Evolutionary conservation across 1,284 basidiomycete species (phyloP), one percentile per base, ranked within the genome.

Genomic region (Gomphus sp.): DNA sequence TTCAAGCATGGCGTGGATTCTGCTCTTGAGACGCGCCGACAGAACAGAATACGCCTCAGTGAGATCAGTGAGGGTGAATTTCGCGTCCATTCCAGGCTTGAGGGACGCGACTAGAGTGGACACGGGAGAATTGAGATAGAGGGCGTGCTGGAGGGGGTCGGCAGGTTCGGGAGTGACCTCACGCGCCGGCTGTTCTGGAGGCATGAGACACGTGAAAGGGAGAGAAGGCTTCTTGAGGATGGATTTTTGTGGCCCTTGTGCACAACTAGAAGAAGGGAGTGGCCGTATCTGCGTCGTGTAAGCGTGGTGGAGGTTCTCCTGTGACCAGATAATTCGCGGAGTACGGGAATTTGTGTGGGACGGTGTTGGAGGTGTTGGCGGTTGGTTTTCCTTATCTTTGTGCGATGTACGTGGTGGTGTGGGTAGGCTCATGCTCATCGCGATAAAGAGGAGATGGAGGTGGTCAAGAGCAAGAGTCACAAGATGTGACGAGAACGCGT

Each of bases 1-100:
- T 60, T 86, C 79, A 0, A 78, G 76, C 52, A 72, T 70, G 8
- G 74, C 74, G 16, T 71, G 62, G 16, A 85, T 74, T 28, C 74
- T 74, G 0, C 76, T 68, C 14, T 84, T 76, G 39, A 90, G 67
- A 45, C 88, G 82, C 14, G 81, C 80, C 7, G 81, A 76, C 31
- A 91, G 78, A 33, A 87, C 67, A 31, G 80, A 82, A 69, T 91
- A 90, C 0, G 84, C 85, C 65, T 87, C 83, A 59, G 85, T 85
- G 56, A 87, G 75, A 54, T 84, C 80, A 50, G 73, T 73, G 49
- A 83, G 69, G 31, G 76, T 71, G 22, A 61, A 45, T 55, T 57
- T 33, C n/a, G 55, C 22, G 56, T 63, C 51, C 22, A 41, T 51
- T 2, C 25, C 49, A 33, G 60, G 52, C 51, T 76, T 70, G 51